Evolutionary conservation across 1,139 yeast genomes (phyloP).

Genomic region (Candida sp.): DNA sequence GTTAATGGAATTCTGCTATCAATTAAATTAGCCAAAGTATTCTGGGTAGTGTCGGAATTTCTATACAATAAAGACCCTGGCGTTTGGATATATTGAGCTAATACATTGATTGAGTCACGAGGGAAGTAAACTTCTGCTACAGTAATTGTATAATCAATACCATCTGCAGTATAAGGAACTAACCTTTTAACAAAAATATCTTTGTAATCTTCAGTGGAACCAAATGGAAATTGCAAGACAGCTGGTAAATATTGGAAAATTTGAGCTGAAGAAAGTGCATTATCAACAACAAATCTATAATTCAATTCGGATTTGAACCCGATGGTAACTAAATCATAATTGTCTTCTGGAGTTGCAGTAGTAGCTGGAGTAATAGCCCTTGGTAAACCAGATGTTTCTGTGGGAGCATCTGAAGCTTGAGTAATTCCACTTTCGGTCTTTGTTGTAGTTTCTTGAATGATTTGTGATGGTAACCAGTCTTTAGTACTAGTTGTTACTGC

Average conservation of each 20-base stretch:
- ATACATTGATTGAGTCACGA: constrained; percentile 34
- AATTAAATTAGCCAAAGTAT: constrained; percentile 52
- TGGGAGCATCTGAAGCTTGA: constrained; percentile 21
- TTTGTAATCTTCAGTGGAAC: constrained; percentile 20
- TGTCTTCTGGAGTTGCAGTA: constrained; percentile 41
- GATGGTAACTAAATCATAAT: constrained; percentile 56
- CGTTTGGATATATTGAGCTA: constrained; percentile 43
- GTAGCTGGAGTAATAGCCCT: constrained; percentile 61
- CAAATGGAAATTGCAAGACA: constrained; percentile 52
- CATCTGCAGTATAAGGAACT: constrained; percentile 58
- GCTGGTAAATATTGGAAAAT: constrained; percentile 68
- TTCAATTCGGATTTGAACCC: constrained; percentile 71
- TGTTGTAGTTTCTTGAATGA: constrained; percentile 31
- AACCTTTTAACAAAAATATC: constrained; percentile 56
- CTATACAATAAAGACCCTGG: constrained; percentile 46
- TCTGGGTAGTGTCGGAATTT: constrained; percentile 44
- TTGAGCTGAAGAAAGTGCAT: constrained; percentile 70
- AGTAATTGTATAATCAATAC: constrained; percentile 56
- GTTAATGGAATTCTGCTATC: constrained; percentile 63
- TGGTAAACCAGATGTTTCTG: constrained; percentile 56
- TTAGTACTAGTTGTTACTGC: constrained; percentile 15
- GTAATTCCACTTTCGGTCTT: constrained; percentile 24
- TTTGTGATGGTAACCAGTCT: constrained; percentile 50
- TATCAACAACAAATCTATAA: constrained; percentile 67
- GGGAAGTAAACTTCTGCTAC: constrained; percentile 80